These are phyloP conservation scores for Anisodus acutangulus DNA, from an alignment of 257 asterid genomes.

Conservation along the genomic window DNA sequence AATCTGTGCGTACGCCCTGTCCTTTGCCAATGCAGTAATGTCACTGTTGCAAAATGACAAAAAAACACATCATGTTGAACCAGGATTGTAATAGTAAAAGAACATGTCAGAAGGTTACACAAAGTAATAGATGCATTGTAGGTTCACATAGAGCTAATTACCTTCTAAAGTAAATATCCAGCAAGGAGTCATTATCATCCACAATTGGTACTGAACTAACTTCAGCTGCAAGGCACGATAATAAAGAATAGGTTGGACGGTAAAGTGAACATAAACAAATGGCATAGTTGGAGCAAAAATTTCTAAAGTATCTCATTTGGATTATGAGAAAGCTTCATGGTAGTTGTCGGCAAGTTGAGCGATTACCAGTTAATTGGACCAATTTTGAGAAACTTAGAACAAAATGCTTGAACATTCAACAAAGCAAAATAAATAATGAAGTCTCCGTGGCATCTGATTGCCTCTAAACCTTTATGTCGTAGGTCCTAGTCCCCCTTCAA, in stretches of 20 bases:
- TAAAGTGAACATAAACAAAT: not conserved
- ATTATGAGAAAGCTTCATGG: not conserved
- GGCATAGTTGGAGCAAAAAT: not conserved
- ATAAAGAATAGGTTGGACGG: conserved; percentile 28
- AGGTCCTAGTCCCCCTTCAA: not conserved
- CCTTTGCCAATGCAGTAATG: conserved; percentile 78
- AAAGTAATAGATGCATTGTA: not conserved
- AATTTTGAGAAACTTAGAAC: not conserved
- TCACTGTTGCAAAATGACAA: conserved; percentile 52
- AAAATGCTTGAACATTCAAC: not conserved
- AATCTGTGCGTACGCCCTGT: conserved; percentile 65
- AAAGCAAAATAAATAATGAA: not conserved
- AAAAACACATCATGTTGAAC: not conserved
- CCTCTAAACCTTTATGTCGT: not conserved
- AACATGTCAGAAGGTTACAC: not conserved
- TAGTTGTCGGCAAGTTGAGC: not conserved
- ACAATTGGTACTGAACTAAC: conserved; percentile 78
- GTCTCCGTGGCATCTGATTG: not conserved
- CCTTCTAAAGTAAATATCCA: conserved; percentile 79
- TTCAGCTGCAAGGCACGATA: conserved; percentile 52
- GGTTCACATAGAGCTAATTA: conserved; percentile 31
- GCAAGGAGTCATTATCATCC: conserved; percentile 74
- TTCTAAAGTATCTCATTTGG: conserved; percentile 11
- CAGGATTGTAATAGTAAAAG: not conserved
- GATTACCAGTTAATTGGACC: not conserved